Evolutionary conservation across 306 rosid genomes (phyloP).

Genomic region (Acacia confusa): DNA sequence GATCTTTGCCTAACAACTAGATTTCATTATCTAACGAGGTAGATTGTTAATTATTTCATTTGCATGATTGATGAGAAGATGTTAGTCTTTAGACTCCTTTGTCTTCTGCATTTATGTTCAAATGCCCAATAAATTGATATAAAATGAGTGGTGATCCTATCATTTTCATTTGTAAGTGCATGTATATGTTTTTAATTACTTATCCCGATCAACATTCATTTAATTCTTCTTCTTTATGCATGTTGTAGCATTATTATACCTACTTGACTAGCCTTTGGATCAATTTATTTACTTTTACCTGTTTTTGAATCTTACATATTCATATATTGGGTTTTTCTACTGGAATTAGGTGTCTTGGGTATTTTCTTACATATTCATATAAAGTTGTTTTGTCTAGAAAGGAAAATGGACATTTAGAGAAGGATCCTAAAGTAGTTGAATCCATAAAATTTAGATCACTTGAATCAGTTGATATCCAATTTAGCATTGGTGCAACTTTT

Average conservation of each 20-base stretch:
- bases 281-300: conserved; percentile 20
- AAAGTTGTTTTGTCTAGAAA: too few species aligned
- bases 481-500: too few species aligned
- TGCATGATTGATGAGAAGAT: conserved; percentile 37
- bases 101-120: neutral
- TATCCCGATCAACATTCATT: neutral
- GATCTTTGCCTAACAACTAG: conserved; percentile 1
- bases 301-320: conserved; percentile 16
- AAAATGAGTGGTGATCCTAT: conserved; percentile 12
- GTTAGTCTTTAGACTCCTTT: conserved; percentile 28
- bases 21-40: conserved; percentile 8
- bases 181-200: neutral
- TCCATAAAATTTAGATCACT: too few species aligned
- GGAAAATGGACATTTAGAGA: too few species aligned
- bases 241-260: conserved; percentile 14
- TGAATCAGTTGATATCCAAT: too few species aligned
- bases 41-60: conserved; percentile 21
- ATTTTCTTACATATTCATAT: too few species aligned
- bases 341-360: conserved; percentile 43
- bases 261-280: conserved; percentile 15
- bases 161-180: neutral
- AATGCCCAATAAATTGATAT: conserved; percentile 14
- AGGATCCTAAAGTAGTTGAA: too few species aligned
- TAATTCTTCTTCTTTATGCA: neutral
- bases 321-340: neutral